phyloP scores from a whole-genome alignment of 257 asterid species.

The Catharanthus roseus region DNA sequence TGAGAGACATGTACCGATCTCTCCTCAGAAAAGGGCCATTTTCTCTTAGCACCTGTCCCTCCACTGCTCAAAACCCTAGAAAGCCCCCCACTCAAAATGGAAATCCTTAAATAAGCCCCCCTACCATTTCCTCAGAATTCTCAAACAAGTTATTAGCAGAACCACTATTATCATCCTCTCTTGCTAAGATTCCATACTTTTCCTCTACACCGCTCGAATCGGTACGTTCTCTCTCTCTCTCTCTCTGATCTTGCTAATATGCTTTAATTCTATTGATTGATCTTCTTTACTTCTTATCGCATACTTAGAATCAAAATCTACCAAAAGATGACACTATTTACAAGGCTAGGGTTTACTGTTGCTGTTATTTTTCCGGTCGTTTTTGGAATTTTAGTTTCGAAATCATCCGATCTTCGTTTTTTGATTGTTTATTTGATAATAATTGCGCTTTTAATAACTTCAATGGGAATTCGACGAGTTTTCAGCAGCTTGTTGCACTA shows the following conservation, averaged over 20 bases:
- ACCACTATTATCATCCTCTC: constrained; percentile 1
- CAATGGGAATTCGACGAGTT: constrained; percentile 47
- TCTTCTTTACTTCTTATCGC: constrained; percentile 16
- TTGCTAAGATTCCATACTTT: constrained; percentile 27
- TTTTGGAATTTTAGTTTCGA: constrained; percentile 19
- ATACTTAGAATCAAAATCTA: constrained; percentile 16
- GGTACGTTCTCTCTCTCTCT: constrained; percentile 21
- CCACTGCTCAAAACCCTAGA: constrained; percentile 15
- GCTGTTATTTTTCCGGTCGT: constrained; percentile 26
- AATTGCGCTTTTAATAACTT: constrained; percentile 31
- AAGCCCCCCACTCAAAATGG: constrained; percentile 1
- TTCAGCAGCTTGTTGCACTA: constrained; percentile 72
- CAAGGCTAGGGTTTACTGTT: constrained; percentile 23
- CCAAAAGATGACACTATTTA: constrained; percentile 12
- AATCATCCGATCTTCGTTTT: constrained; percentile 19
- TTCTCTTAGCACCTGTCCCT: constrained; percentile 13
- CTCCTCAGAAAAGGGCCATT: constrained; percentile 15
- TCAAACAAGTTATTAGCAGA: constrained; percentile 4
- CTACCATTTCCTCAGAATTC: background rate
- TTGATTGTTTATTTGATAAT: constrained; percentile 19
- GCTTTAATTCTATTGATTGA: constrained; percentile 12
- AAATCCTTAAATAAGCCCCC: constrained; percentile 17
- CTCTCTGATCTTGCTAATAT: constrained; percentile 1
- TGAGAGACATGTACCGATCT: constrained; percentile 9
- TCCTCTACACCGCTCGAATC: constrained; percentile 25